Percentiles rank a stretch among this genome's conserved stretches.
These are phyloP conservation scores for Stephanodiscus triporus DNA, from an alignment of 108 stramenopile species.

Conservation along the genomic window DNA sequence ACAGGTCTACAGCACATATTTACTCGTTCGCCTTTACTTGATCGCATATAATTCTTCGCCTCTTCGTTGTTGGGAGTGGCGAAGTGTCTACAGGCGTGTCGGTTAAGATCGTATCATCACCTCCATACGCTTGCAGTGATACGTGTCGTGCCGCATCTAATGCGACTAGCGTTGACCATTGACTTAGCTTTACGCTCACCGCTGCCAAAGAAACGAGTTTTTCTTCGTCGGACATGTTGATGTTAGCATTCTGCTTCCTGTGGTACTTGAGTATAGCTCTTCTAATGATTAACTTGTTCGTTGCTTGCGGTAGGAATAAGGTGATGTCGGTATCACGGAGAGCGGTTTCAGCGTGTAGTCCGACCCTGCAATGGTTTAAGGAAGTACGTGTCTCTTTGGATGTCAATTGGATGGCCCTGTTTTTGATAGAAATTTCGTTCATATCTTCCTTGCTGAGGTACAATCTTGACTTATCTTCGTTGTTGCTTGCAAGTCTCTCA, in stretches of 20 bases:
- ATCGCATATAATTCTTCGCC: conserved; percentile 1
- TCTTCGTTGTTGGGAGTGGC: background rate
- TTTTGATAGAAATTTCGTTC: background rate
- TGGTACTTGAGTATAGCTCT: conserved; percentile 27
- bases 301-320: conserved; percentile 4
- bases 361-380: background rate
- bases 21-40: background rate
- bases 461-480: conserved; percentile 18
- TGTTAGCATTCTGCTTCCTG: background rate
- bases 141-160: conserved; percentile 14
- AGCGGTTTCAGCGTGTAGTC: conserved; percentile 7
- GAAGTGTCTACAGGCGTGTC: background rate
- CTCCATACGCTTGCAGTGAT: conserved; percentile 15
- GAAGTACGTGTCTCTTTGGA: conserved; percentile 7
- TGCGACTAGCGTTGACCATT: conserved; percentile 28
- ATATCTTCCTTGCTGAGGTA: conserved; percentile 22
- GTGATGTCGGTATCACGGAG: conserved; percentile 24
- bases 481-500: background rate
- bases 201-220: conserved; percentile 6
- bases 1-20: background rate
- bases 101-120: conserved; percentile 15
- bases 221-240: background rate
- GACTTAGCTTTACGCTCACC: conserved; percentile 19
- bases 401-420: conserved; percentile 10
- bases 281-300: conserved; percentile 6